Conservation (phyloP, 73 alveolate genomes). For the Tetrahymena malaccensis region DNA sequence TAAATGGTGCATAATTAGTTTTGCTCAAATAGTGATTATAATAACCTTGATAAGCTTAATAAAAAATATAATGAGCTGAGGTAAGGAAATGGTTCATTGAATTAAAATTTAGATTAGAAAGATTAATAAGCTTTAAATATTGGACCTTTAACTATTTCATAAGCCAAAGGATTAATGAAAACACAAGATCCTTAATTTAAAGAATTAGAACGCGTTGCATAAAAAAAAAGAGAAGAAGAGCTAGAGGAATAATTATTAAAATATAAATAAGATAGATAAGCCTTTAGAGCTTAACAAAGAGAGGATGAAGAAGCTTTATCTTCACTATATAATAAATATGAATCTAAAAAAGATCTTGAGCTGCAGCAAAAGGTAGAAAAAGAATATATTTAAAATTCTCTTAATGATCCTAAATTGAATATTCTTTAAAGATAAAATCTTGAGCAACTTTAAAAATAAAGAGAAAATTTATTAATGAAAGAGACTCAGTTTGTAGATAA, state of each 20-base stretch:
- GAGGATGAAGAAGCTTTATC: slow-evolving; percentile 22
- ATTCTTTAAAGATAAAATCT: slow-evolving; percentile 1
- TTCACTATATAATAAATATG: slow-evolving; percentile 9
- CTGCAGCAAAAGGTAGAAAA: slow-evolving; percentile 24
- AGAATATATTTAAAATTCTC: slow-evolving; percentile 19
- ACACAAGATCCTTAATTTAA: slow-evolving; percentile 34
- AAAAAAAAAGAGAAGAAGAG: slow-evolving; percentile 37
- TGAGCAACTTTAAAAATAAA: slow-evolving; percentile 11
- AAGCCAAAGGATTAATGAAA: slow-evolving; percentile 9
- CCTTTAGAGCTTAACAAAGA: slow-evolving; percentile 13
- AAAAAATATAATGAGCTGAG: slow-evolving; percentile 9
- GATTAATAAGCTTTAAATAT: slow-evolving; percentile 26
- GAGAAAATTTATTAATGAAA: slow-evolving; percentile 21
- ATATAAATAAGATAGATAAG: slow-evolving; percentile 18
- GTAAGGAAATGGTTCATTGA: slow-evolving; percentile 6
- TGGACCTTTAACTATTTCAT: slow-evolving; percentile 17
- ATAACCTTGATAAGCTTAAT: slow-evolving; percentile 11
- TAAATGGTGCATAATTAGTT: not conserved
- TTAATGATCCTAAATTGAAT: slow-evolving; percentile 9
- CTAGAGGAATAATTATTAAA: slow-evolving; percentile 4
- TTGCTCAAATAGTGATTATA: slow-evolving; percentile 24
- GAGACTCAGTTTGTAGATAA: slow-evolving; percentile 18
- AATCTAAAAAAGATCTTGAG: slow-evolving; percentile 20
- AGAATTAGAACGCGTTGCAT: slow-evolving; percentile 13
- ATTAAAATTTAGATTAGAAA: not conserved